phyloP scores from a whole-genome alignment of 805 yeast genomes.

The Starmera caribaea region DNA sequence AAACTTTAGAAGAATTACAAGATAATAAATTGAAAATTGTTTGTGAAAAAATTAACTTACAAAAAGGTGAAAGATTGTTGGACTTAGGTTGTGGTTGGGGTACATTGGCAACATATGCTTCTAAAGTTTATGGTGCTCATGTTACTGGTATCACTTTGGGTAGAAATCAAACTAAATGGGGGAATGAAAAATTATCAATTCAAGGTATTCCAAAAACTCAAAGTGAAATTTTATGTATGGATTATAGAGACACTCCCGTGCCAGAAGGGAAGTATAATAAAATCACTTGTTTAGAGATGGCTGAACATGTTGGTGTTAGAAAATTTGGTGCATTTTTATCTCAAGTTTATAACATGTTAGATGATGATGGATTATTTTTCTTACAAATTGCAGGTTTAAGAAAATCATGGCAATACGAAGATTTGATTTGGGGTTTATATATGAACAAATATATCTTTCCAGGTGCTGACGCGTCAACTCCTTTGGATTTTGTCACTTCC shows the following conservation, averaged over 20 bases:
- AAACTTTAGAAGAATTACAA: conserved; percentile 71
- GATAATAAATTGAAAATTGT: conserved; percentile 84
- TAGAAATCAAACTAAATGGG: conserved; percentile 85
- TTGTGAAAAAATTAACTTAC: conserved; percentile 73
- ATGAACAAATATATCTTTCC: conserved; percentile 97
- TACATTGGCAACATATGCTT: conserved; percentile 77
- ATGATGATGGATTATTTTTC: conserved; percentile 83
- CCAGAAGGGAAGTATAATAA: conserved; percentile 66
- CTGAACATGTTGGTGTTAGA: conserved; percentile 92
- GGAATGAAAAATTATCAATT: conserved; percentile 56
- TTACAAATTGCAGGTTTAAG: conserved; percentile 87
- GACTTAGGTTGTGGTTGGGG: conserved; percentile 98
- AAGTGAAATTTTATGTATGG: conserved; percentile 70
- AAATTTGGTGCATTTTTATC: conserved; percentile 64
- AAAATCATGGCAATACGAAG: conserved; percentile 92
- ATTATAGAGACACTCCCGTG: conserved; percentile 84
- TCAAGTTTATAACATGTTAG: conserved; percentile 80
- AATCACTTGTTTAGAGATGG: conserved; percentile 89
- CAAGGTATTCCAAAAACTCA: conserved; percentile 65
- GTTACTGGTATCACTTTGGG: conserved; percentile 90
- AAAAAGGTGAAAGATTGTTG: conserved; percentile 63
- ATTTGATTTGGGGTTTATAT: conserved; percentile 86
- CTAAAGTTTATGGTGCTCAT: conserved; percentile 71
- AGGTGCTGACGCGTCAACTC: conserved; percentile 95
- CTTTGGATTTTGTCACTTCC: conserved; percentile 72